phyloP scores from a whole-genome alignment of 2,329 filamentous ascomycete species.

The Zasmidium angulare region DNA sequence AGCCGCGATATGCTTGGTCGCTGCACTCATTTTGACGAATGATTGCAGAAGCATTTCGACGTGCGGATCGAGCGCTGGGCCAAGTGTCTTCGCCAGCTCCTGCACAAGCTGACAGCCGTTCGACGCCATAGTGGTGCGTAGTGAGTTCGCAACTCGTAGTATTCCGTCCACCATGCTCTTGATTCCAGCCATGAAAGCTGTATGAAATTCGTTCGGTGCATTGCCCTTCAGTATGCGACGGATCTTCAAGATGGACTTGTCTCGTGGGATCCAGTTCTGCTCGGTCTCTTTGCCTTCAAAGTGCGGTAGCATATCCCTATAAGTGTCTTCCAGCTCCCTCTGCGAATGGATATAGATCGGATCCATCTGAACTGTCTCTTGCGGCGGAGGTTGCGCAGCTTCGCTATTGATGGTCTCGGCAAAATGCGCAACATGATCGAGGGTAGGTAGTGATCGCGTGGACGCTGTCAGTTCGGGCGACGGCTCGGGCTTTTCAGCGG shows the following conservation, averaged over 20 bases:
- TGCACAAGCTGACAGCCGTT: conserved; percentile 82
- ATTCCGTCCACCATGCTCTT: conserved; percentile 81
- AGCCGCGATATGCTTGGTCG: conserved; percentile 89
- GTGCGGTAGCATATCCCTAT: conserved; percentile 74
- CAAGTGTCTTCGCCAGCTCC: conserved; percentile 75
- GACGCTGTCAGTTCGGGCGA: conserved; percentile 38
- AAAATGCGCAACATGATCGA: conserved; percentile 45
- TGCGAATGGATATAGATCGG: conserved; percentile 80
- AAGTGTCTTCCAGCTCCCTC: conserved; percentile 83
- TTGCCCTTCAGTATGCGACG: conserved; percentile 82
- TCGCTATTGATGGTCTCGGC: conserved; percentile 49
- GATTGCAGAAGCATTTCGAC: conserved; percentile 86
- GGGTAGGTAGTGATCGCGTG: conserved; percentile 43
- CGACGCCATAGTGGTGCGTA: conserved; percentile 86
- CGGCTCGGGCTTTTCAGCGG: conserved; percentile 28
- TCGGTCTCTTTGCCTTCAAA: conserved; percentile 91
- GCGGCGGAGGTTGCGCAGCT: conserved; percentile 57
- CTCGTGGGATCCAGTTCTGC: conserved; percentile 84
- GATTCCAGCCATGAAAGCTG: conserved; percentile 67
- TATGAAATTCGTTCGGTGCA: conserved; percentile 71
- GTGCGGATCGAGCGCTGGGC: conserved; percentile 79
- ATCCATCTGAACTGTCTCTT: conserved; percentile 68
- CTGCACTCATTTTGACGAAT: conserved; percentile 83
- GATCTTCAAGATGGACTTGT: conserved; percentile 75
- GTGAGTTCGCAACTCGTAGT: conserved; percentile 76